phyloP scores from a whole-genome alignment of 1,284 basidiomycete species.

The Tetrapyrgos nigripes region DNA sequence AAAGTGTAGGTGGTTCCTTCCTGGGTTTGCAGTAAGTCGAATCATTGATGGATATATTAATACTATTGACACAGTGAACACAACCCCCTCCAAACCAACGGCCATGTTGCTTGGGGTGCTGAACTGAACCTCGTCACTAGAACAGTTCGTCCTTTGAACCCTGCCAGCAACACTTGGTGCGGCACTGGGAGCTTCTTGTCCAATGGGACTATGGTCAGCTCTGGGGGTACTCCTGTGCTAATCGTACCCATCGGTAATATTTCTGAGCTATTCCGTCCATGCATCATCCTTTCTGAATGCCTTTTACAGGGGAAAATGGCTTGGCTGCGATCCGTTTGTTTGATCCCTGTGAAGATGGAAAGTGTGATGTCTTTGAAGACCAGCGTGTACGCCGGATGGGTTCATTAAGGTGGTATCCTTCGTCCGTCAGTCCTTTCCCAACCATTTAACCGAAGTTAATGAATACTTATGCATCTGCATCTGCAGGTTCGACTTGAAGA shows the following conservation, averaged over 20 bases:
- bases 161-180: no score
- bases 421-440: slow-evolving; percentile 28
- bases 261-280: no score
- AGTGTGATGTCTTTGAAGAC: slow-evolving; percentile 42
- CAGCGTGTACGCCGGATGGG: slow-evolving; percentile 36
- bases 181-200: slow-evolving; percentile 46
- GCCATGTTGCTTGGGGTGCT: slow-evolving; percentile 42
- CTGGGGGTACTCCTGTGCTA: background rate
- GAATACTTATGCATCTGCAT: slow-evolving; percentile 20
- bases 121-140: slow-evolving; percentile 41
- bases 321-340: slow-evolving; percentile 18
- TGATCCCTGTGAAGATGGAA: slow-evolving; percentile 20
- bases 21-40: no score
- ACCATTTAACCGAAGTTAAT: slow-evolving; percentile 21
- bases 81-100: slow-evolving; percentile 11
- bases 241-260: background rate
- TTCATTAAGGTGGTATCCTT: slow-evolving; percentile 41
- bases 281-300: background rate
- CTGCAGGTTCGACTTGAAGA: slow-evolving; percentile 37
- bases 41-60: slow-evolving; percentile 13
- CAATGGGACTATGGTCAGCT: slow-evolving; percentile 42
- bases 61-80: slow-evolving; percentile 24
- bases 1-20: slow-evolving; percentile 35
- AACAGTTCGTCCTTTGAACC: slow-evolving; percentile 39
- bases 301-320: slow-evolving; percentile 6